Base-by-base conservation (phyloP, 148 eudicot species). In the Vaccinium corymbosum region DNA sequence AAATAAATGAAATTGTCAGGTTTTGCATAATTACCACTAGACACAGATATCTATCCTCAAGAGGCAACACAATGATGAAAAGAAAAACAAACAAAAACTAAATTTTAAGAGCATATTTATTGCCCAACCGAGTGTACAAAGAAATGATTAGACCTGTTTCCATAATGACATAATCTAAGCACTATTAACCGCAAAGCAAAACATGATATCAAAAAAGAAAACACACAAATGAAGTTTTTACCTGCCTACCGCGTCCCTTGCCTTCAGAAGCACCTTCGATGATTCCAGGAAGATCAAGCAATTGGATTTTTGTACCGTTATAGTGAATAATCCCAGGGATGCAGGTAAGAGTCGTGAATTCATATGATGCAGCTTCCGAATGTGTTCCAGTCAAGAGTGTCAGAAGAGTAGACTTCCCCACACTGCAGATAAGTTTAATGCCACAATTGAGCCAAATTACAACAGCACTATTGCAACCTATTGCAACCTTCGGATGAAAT, bases 191-290 rank as follows among this genome's bases (percentile, higher is more conserved):
- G 38, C 49, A 51, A 53, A 12, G 6, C n/a, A 81, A 62, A 17
- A 52, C 62, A 42, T 12, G 66, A 74, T 38, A 59, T 13, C 15
- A 50, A 51, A 78, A 46, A 35, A 38, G 51, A 53, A 46, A 52
- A 75, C 27, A 71, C 27, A 56, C 38, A 62, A 84, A 32, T 25
- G 25, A 52, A 64, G 8, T 16, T 20, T 32, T 83, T 87, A 97
- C 99, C 98, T 97, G 99, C 86, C 99, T 90, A 87, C 99, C 99
- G 88, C 99, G 99, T 22, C 99, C 99, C 90, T 97, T 97, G 83
- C 99, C 99, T 90, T 97, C 99, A 82, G 99, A 94, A 88, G 99
- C 99, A 88, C 99, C 99, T 92, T 97, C 99, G 79, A 97, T 97
- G 86, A 97, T 97, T 90, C 99, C 99, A 87, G 99, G 99, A 89